These are phyloP conservation scores for Apiospora aurea DNA, from an alignment of 2,329 filamentous ascomycete genomes.

Conservation along the genomic window DNA sequence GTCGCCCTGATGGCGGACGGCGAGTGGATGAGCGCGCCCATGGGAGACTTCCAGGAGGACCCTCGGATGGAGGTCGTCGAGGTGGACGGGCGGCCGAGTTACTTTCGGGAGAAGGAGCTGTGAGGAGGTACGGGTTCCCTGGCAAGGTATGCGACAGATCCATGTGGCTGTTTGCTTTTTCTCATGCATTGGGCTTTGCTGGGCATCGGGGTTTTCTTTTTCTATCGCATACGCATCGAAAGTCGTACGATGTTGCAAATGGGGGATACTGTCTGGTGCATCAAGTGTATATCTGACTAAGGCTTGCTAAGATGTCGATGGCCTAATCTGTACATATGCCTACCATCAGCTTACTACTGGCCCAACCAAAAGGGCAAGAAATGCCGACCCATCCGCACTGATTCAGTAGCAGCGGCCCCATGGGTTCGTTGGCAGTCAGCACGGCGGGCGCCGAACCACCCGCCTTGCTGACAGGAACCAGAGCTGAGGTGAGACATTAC, in stretches of 20 bases:
- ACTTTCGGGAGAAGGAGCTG: constrained; percentile 48
- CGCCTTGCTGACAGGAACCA: neutral
- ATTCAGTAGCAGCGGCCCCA: neutral
- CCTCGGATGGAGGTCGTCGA: constrained; percentile 51
- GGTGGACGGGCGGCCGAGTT: constrained; percentile 51
- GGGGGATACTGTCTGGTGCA: neutral
- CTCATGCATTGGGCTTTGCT: neutral
- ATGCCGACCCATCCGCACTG: neutral
- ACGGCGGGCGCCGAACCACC: neutral
- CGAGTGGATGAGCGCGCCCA: constrained; percentile 45
- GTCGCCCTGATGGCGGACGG: constrained; percentile 50
- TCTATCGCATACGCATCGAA: neutral
- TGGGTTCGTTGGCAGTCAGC: neutral
- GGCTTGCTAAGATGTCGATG: neutral
- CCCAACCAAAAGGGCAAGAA: neutral
- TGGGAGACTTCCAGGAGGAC: constrained; percentile 47
- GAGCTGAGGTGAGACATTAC: neutral
- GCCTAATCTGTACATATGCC: neutral
- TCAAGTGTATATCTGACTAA: neutral
- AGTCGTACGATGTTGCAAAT: neutral
- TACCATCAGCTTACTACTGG: neutral
- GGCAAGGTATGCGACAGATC: neutral
- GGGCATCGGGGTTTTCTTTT: neutral
- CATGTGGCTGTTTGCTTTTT: neutral
- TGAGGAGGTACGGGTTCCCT: neutral